Evolutionary conservation across 169 alveolate species (phyloP), one percentile per base, ranked within the genome.

Genomic region (Plasmodium relictum): DNA sequence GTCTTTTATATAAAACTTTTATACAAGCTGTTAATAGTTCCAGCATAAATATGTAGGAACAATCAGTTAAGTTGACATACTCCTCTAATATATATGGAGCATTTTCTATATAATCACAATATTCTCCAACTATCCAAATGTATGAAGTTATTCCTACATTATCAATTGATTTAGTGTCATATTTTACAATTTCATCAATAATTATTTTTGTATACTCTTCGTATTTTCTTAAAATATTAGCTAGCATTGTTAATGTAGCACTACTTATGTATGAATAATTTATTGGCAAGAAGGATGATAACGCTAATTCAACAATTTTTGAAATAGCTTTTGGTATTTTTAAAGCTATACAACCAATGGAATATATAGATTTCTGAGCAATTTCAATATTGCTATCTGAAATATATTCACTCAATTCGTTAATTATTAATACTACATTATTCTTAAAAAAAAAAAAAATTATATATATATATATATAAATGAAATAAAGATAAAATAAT

Each of bases 331-430:
- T 90, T 59, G 97, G 98, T 6, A 95, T 88, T 93, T 97, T 96
- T 70, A 95, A 88, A 3, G 98, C 98, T n/a, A 98, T 93, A 14
- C 93, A 89, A 3, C 98, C 99, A 26, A 97, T 92, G 65, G 98
- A 96, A 88, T 93, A 78, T 22, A 98, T 97, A 24, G 98, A 92
- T 88, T 96, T 96, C 92, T 95, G 96, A 1, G 98, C 97, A 22
- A 98, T 95, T 18, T 96, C 98, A 31, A 96, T 91, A 80, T 97
- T 96, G n/a, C 95, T 97, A 89, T 98, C 99, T 63, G 97, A 96
- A 6, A 98, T 98, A 91, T 97, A 98, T 78, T 97, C 99, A 31
- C 96, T 95, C 58, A 98, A 71, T 91, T 98, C 99, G 63, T 94
- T 94, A 10, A 95, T 83, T 26, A 96, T 96, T 73, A 97, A 98